These are phyloP conservation scores for Alternaria burnsii DNA, from an alignment of 2,329 filamentous ascomycete genomes.

Conservation along the genomic window DNA sequence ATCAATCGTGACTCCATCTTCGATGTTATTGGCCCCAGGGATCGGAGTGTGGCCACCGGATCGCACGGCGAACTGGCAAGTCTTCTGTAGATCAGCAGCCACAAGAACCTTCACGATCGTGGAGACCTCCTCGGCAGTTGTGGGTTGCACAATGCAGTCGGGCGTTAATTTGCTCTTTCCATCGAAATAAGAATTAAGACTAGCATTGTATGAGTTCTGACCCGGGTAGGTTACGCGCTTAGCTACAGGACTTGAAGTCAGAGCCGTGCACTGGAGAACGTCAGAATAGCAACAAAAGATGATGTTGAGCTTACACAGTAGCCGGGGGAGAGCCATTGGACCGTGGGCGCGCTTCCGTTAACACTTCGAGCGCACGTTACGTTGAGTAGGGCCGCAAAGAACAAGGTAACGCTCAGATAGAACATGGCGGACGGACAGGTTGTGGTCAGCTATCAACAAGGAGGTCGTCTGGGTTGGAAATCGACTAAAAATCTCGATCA, in stretches of 20 bases:
- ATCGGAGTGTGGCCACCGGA: slow-evolving; percentile 35
- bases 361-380: neutral
- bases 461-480: neutral
- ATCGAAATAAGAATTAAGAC: slow-evolving; percentile 10
- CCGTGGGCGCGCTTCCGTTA: neutral
- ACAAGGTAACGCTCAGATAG: neutral
- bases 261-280: neutral
- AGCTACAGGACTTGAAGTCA: neutral
- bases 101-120: slow-evolving; percentile 19
- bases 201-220: slow-evolving; percentile 7
- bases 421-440: neutral
- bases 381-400: neutral
- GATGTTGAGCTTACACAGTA: neutral
- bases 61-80: slow-evolving; percentile 20
- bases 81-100: neutral
- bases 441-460: neutral
- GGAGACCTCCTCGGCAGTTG: slow-evolving; percentile 22
- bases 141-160: slow-evolving; percentile 30
- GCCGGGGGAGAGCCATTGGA: neutral
- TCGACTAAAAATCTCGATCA: neutral
- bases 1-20: slow-evolving; percentile 36
- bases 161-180: slow-evolving; percentile 14
- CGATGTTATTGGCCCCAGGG: slow-evolving; percentile 38
- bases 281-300: neutral
- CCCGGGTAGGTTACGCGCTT: slow-evolving; percentile 7